Evolutionary conservation across 1,284 basidiomycete species (phyloP), one percentile per base, ranked within the genome.

Genomic region (Naganishia sp.): DNA sequence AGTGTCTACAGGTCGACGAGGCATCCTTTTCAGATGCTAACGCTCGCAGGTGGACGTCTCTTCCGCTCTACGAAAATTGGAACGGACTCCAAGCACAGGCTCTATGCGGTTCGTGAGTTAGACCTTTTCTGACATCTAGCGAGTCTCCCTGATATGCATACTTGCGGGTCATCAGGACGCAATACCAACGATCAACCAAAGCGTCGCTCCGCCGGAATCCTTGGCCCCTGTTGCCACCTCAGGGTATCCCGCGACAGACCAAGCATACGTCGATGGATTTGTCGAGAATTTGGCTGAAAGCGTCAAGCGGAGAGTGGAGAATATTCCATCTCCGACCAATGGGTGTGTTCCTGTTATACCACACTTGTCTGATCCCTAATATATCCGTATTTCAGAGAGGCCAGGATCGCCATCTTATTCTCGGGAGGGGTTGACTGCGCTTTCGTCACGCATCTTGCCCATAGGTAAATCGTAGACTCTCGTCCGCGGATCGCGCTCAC

Each of bases 401-500:
- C 90, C 0, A 85, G 87, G 65, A 83, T 96, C 0, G 93, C 90
- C 3, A 83, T 99, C 7, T 83, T 99, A 5, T 99, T 99, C 78
- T 97, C 94, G 23, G 95, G 95, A 28, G 95, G 95, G 0, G 90
- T 99, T 42, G 95, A 99, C 75, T 98, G 89, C 18, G 89, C 94
- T 0, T 82, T 92, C 28, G 74, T 98, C 1, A 88, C 94, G 0
- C 88, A 86, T 70, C 80, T 98, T 0, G 88, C 92, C 0, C 85
- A 94, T 73, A 82, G 81, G 88, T 89, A 75, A 46, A 81, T 75
- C 36, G 74, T 67, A 63, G 16, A 60, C 55, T 25, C 23, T 71
- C 16, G 65, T 67, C 3, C 43, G 39, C n/a, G 65, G 25, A 18
- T 64, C 66, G 69, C 69, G 73, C n/a, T 76, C 80, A 42, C 78